Conservation (phyloP, 1,284 basidiomycete genomes). For the Ceratobasidium sp. region DNA sequence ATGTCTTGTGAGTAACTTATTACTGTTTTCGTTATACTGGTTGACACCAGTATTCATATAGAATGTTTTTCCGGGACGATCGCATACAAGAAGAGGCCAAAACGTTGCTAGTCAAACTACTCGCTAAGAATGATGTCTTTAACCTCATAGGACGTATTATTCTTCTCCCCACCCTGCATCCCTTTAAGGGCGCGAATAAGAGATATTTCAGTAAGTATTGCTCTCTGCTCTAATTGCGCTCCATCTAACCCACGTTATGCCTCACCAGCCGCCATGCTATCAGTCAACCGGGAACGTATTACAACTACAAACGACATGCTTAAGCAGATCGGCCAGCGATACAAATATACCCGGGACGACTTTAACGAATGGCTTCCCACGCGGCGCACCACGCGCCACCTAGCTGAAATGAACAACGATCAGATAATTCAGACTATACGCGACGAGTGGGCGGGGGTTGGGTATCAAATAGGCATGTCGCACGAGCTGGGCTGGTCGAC, state of each 20-base stretch:
- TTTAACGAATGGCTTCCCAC: not conserved
- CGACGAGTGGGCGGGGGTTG: slow-evolving; percentile 4
- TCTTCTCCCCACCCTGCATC: not conserved
- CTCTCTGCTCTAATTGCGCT: too few relatives aligned
- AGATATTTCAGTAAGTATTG: too few relatives aligned
- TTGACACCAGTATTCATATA: not conserved
- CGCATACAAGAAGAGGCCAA: not conserved
- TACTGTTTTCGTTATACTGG: not conserved
- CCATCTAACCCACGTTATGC: too few relatives aligned
- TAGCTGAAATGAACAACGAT: slow-evolving; percentile 2
- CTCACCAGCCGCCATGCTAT: too few relatives aligned
- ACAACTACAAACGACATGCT: not conserved
- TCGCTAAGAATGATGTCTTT: not conserved
- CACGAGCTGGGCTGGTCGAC: not conserved
- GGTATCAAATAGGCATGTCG: not conserved
- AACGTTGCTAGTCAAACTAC: not conserved
- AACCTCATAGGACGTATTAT: slow-evolving; percentile 1
- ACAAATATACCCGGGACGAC: not conserved
- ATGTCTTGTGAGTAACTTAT: not conserved
- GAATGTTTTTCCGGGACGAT: not conserved
- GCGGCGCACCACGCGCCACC: not conserved
- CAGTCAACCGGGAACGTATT: too few relatives aligned
- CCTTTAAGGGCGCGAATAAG: too few relatives aligned
- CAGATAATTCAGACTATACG: not conserved
- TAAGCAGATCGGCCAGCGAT: not conserved